Evolutionary conservation across 495 filamentous ascomycete species (phyloP).

Genomic region (Oidiodendron maius): DNA sequence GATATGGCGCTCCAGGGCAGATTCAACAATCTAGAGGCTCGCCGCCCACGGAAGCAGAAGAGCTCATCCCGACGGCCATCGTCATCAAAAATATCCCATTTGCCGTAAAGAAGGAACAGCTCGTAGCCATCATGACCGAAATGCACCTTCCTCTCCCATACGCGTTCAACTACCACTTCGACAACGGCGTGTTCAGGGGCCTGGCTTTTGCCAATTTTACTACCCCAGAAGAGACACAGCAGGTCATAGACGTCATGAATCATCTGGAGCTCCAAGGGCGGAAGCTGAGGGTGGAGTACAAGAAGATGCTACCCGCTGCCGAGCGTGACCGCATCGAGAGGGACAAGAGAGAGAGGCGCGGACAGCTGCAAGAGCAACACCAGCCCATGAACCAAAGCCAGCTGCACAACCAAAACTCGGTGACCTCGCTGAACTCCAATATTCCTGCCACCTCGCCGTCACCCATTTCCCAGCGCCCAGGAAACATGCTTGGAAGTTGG

Average conservation of each 20-base stretch:
- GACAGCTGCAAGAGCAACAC: conserved; percentile 96
- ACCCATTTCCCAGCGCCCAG: conserved; percentile 29
- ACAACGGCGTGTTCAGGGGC: conserved; percentile 94
- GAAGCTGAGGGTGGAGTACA: conserved; percentile 94
- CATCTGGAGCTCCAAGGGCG: conserved; percentile 92
- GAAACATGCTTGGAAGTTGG: conserved; percentile 17
- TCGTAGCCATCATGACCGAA: conserved; percentile 87
- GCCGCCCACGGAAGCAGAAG: conserved; percentile 39
- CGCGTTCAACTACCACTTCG: conserved; percentile 99
- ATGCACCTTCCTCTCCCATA: conserved; percentile 88
- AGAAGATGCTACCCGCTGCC: conserved; percentile 95
- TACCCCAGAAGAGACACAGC: conserved; percentile 83
- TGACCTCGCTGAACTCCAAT: conserved; percentile 69
- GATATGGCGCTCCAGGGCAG: conserved; percentile 15
- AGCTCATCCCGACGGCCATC: conserved; percentile 93
- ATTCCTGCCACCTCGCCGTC: conserved; percentile 69
- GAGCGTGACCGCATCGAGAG: conserved; percentile 95
- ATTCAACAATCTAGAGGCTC: conserved; percentile 16
- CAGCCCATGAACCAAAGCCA: conserved; percentile 52
- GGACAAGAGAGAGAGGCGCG: conserved; percentile 93
- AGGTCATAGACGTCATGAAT: conserved; percentile 86
- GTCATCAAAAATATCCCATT: conserved; percentile 99
- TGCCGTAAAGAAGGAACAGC: conserved; percentile 93
- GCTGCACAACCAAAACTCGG: conserved; percentile 76
- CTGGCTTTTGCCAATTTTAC: conserved; percentile 98